Percentiles rank a stretch among this genome's conserved stretches.
phyloP scores from a whole-genome alignment of 1,284 basidiomycete species.

The Coniferiporia weirii region DNA sequence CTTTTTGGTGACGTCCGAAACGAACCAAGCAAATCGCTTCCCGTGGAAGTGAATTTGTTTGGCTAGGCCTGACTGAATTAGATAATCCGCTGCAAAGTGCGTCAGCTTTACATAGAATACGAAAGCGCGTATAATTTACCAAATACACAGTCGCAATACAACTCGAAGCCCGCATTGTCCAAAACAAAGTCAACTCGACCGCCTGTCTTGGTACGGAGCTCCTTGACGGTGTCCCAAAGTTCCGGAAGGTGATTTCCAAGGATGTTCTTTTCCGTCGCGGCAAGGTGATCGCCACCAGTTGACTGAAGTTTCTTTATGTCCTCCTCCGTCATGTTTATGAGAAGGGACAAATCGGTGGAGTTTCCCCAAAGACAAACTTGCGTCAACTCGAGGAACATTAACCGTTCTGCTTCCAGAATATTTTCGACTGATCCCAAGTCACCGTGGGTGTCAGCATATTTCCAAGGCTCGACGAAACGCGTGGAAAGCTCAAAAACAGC shows the following conservation, averaged over 20 bases:
- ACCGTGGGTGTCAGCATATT: conserved; percentile 39
- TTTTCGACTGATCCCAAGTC: conserved; percentile 36
- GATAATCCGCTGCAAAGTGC: conserved; percentile 63
- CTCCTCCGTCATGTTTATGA: conserved; percentile 99
- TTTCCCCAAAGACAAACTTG: conserved; percentile 98
- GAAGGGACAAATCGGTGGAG: conserved; percentile 92
- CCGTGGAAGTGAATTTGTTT: conserved; percentile 89
- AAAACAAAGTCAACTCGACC: conserved; percentile 87
- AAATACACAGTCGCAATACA: conserved; percentile 96
- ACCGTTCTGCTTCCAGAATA: conserved; percentile 74
- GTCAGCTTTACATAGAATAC: conserved; percentile 6
- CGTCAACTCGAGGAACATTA: conserved; percentile 92
- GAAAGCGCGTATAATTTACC: conserved; percentile 40
- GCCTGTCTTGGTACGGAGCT: conserved; percentile 63
- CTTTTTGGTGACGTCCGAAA: conserved; percentile 94
- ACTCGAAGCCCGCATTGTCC: conserved; percentile 90
- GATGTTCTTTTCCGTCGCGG: conserved; percentile 95
- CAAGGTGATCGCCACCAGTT: conserved; percentile 92
- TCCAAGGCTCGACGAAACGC: conserved; percentile 86
- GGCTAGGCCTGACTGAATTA: conserved; percentile 88
- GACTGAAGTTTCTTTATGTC: conserved; percentile 98
- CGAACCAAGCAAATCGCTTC: conserved; percentile 89
- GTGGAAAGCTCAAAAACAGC: conserved; percentile 95
- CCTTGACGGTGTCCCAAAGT: conserved; percentile 80
- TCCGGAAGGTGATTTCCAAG: conserved; percentile 78